Evolutionary conservation across 805 yeast genomes (phyloP).

Genomic region (Yarrowia sp.): DNA sequence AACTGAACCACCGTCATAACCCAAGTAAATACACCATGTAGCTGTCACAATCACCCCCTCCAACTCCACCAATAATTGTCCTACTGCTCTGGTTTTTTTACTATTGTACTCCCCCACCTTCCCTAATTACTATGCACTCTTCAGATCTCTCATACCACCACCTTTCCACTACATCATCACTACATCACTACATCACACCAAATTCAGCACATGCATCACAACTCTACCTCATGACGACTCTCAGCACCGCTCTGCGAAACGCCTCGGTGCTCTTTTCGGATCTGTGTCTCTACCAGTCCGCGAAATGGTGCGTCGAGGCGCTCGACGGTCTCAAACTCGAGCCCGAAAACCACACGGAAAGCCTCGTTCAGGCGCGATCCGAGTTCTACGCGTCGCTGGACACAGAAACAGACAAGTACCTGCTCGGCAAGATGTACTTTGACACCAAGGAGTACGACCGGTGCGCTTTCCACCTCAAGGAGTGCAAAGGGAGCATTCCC

Average conservation of each 20-base stretch:
- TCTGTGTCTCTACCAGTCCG: constrained; percentile 21
- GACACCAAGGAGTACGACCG: constrained; percentile 83
- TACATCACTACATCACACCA: not conserved
- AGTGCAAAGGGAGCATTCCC: constrained; percentile 43
- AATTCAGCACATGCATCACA: too few relatives aligned
- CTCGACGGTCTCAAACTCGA: constrained; percentile 5
- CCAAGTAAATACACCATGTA: too few relatives aligned
- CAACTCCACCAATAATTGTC: too few relatives aligned
- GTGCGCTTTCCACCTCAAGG: constrained; percentile 57
- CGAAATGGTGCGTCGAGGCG: constrained; percentile 21
- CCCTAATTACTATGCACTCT: too few relatives aligned
- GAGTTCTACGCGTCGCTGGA: constrained; percentile 11
- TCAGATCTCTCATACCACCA: not conserved
- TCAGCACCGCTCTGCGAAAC: not conserved
- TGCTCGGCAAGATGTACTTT: constrained; percentile 71
- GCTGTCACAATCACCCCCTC: too few relatives aligned
- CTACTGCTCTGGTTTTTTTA: too few relatives aligned
- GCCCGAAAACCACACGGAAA: not conserved
- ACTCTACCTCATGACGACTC: too few relatives aligned
- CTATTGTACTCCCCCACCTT: too few relatives aligned
- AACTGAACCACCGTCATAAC: too few relatives aligned
- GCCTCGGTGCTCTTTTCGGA: constrained; percentile 13
- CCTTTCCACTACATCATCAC: not conserved
- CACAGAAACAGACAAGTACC: constrained; percentile 45
- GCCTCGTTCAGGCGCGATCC: not conserved